phyloP scores from a whole-genome alignment of 371 early-diverging fungal species.

The Actinomucor elegans region DNA sequence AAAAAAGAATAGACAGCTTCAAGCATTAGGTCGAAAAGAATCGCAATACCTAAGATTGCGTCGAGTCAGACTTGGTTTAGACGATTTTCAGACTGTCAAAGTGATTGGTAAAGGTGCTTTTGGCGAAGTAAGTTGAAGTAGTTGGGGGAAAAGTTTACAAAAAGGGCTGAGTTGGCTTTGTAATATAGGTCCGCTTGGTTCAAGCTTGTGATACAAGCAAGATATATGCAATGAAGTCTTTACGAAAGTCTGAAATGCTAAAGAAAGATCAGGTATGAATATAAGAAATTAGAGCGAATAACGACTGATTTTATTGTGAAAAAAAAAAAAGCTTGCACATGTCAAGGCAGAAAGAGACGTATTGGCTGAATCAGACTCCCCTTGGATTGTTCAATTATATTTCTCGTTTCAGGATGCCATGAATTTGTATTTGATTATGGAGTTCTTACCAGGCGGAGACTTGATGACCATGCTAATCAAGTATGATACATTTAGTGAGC shows the following conservation, averaged over 20 bases:
- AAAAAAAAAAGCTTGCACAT: slow-evolving; percentile 97
- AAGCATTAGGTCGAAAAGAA: slow-evolving; percentile 84
- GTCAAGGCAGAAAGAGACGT: slow-evolving; percentile 98
- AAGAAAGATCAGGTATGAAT: too few relatives aligned
- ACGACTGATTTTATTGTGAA: too few relatives aligned
- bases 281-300: too few relatives aligned
- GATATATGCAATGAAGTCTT: slow-evolving; percentile 97
- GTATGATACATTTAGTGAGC: slow-evolving; percentile 94
- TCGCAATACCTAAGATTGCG: slow-evolving; percentile 91
- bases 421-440: slow-evolving; percentile 97
- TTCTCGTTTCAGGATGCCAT: slow-evolving; percentile 95
- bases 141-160: too few relatives aligned
- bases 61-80: slow-evolving; percentile 87
- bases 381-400: slow-evolving; percentile 98
- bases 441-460: slow-evolving; percentile 97
- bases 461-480: slow-evolving; percentile 98
- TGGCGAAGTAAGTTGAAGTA: slow-evolving; percentile 88
- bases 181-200: slow-evolving; percentile 80
- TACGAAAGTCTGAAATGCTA: slow-evolving; percentile 96
- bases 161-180: neutral
- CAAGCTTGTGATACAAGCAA: slow-evolving; percentile 96
- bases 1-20: slow-evolving; percentile 81
- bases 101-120: slow-evolving; percentile 99
- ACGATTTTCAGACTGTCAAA: slow-evolving; percentile 95
- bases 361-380: slow-evolving; percentile 93